These are phyloP conservation scores for Misopates orontium DNA, from an alignment of 257 asterid genomes.

Conservation along the genomic window DNA sequence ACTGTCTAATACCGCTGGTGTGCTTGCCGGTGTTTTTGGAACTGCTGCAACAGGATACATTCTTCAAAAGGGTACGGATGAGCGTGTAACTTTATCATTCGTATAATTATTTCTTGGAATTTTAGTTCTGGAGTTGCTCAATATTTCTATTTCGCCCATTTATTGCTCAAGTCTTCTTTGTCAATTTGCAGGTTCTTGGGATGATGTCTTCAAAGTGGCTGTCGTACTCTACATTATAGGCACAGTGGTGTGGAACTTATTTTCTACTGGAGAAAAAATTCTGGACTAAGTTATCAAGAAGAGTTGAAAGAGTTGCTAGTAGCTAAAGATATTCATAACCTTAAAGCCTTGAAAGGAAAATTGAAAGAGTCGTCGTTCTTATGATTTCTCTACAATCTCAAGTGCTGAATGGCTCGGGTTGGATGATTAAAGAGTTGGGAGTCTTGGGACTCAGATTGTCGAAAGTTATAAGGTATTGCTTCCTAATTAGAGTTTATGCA, in stretches of 20 bases:
- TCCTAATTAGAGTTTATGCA: too few species aligned
- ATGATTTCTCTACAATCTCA: not conserved
- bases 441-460: slow-evolving; percentile 1
- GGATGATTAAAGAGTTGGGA: not conserved
- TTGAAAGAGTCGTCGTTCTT: not conserved
- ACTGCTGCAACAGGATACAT: slow-evolving; percentile 98
- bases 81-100: not conserved
- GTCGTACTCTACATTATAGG: slow-evolving; percentile 80
- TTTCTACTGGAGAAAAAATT: slow-evolving; percentile 82
- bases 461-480: not conserved
- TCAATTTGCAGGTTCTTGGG: slow-evolving; percentile 80
- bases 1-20: slow-evolving; percentile 94
- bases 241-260: slow-evolving; percentile 81
- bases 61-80: slow-evolving; percentile 74
- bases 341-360: not conserved
- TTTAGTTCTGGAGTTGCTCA: not conserved
- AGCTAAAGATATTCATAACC: slow-evolving; percentile 3
- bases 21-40: slow-evolving; percentile 95
- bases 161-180: slow-evolving; percentile 18
- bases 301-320: slow-evolving; percentile 5
- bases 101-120: not conserved
- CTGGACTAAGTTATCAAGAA: slow-evolving; percentile 48
- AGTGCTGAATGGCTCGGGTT: not conserved
- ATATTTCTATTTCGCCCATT: not conserved
- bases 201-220: slow-evolving; percentile 84